Percentiles rank a stretch among this genome's conserved stretches.
Evolutionary conservation across 176 grass and related monocot genomes (phyloP).

Genomic region (Oryza officinalis): DNA sequence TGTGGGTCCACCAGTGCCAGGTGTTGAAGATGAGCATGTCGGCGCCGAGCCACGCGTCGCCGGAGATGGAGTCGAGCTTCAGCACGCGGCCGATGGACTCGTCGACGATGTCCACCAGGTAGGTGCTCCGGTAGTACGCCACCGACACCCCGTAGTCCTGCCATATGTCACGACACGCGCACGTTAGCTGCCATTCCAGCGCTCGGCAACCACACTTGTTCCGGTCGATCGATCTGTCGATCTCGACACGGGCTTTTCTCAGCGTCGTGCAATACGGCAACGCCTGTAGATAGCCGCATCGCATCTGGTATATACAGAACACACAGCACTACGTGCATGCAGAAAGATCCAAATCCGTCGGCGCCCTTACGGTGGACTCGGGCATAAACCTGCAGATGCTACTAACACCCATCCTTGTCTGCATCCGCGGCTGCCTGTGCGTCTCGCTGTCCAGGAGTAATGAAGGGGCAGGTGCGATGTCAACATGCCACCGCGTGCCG

Average conservation of each 20-base stretch:
- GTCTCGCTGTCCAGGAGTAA: background rate
- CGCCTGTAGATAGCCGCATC: background rate
- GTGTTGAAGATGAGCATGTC: slow-evolving; percentile 90
- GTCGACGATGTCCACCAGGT: slow-evolving; percentile 82
- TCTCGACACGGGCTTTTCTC: background rate
- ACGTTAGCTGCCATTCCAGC: slow-evolving; percentile 15
- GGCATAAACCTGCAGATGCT: background rate
- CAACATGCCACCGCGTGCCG: background rate
- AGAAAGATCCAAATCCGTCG: slow-evolving; percentile 14
- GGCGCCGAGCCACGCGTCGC: slow-evolving; percentile 63
- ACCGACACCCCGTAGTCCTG: slow-evolving; percentile 81
- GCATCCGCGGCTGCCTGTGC: background rate
- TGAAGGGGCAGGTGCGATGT: slow-evolving; percentile 18
- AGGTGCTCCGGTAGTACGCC: slow-evolving; percentile 76
- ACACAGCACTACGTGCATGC: background rate
- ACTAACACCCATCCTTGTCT: background rate
- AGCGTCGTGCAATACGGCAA: background rate
- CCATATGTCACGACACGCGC: background rate
- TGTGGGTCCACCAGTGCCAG: slow-evolving; percentile 99
- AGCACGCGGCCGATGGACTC: slow-evolving; percentile 75
- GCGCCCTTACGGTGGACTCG: slow-evolving; percentile 5
- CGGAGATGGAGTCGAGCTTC: slow-evolving; percentile 81
- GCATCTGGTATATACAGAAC: background rate
- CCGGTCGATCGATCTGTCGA: background rate
- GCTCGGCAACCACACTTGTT: background rate